Evolutionary conservation across 495 filamentous ascomycete genomes (phyloP).

Genomic region (Xylaria cubensis): DNA sequence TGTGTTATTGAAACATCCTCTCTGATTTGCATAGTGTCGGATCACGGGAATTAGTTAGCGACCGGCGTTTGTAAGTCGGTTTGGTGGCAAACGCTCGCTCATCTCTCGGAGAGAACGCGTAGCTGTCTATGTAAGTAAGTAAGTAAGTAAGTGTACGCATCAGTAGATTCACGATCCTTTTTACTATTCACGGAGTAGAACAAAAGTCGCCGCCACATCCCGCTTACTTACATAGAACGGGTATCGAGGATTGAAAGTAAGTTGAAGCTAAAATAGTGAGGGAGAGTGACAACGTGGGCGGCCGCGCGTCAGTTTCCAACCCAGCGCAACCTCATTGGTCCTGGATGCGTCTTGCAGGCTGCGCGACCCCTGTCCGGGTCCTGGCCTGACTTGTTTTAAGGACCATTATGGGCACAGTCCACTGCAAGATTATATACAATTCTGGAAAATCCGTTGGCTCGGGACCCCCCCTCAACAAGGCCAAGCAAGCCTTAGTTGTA

Average conservation of each 20-base stretch:
- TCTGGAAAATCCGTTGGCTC: background rate
- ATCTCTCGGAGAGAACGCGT: too few relatives aligned
- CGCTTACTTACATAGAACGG: background rate
- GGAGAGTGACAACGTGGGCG: conserved; percentile 26
- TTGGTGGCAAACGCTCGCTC: too few relatives aligned
- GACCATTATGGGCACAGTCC: background rate
- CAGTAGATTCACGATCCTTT: too few relatives aligned
- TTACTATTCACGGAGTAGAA: too few relatives aligned
- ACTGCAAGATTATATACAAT: background rate
- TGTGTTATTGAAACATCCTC: background rate
- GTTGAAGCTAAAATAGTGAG: background rate
- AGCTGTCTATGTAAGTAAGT: too few relatives aligned
- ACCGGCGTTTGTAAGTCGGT: background rate
- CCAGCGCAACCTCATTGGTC: conserved; percentile 24
- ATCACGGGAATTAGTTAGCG: background rate
- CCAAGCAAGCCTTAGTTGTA: background rate
- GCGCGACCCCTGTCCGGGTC: background rate
- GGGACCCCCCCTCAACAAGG: background rate
- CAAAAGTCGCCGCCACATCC: too few relatives aligned
- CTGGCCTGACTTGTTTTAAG: conserved; percentile 2
- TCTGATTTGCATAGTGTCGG: background rate
- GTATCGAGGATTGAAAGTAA: background rate
- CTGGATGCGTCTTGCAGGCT: background rate
- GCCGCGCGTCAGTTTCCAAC: conserved; percentile 29
- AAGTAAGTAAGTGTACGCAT: too few relatives aligned